Evolutionary conservation across 352 stramenopile species (phyloP).

Genomic region (Phytophthora pistaciae): DNA sequence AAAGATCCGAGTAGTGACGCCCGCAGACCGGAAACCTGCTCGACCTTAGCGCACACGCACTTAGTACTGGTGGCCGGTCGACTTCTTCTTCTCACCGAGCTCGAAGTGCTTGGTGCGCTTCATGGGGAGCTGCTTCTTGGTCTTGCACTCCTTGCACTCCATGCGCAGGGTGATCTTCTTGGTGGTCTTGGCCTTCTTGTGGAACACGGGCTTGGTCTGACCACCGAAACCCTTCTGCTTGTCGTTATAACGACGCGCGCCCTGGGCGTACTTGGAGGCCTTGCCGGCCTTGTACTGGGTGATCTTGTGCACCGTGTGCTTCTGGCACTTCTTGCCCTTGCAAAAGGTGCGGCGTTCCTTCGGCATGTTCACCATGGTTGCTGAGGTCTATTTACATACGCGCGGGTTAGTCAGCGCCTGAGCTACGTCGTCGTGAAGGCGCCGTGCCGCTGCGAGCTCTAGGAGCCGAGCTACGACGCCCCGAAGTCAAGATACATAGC

Average conservation of each 20-base stretch:
- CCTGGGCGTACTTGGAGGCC: slow-evolving; percentile 99
- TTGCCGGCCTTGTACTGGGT: slow-evolving; percentile 99
- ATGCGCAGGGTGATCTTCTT: slow-evolving; percentile 98
- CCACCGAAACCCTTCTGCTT: slow-evolving; percentile 99
- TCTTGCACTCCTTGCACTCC: slow-evolving; percentile 99
- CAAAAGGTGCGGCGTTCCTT: slow-evolving; percentile 99
- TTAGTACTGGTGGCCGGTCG: slow-evolving; percentile 98
- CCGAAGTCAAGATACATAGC: background rate
- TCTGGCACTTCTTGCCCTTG: slow-evolving; percentile 99
- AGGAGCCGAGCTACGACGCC: background rate
- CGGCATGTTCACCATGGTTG: slow-evolving; percentile 99
- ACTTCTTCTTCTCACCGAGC: slow-evolving; percentile 99
- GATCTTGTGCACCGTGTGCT: slow-evolving; percentile 99
- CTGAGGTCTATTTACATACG: slow-evolving; percentile 59
- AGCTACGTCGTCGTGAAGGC: background rate
- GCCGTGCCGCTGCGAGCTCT: background rate
- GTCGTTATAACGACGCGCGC: slow-evolving; percentile 97
- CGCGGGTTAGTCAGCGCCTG: slow-evolving; percentile 16
- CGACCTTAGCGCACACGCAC: slow-evolving; percentile 18
- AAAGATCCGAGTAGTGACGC: slow-evolving; percentile 11
- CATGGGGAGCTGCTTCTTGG: slow-evolving; percentile 99
- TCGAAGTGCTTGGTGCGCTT: slow-evolving; percentile 99
- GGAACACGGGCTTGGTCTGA: slow-evolving; percentile 99
- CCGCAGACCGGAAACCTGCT: slow-evolving; percentile 23
- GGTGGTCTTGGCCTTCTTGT: slow-evolving; percentile 99